Evolutionary conservation across 495 filamentous ascomycete genomes (phyloP).

Genomic region (Darksidea phi): DNA sequence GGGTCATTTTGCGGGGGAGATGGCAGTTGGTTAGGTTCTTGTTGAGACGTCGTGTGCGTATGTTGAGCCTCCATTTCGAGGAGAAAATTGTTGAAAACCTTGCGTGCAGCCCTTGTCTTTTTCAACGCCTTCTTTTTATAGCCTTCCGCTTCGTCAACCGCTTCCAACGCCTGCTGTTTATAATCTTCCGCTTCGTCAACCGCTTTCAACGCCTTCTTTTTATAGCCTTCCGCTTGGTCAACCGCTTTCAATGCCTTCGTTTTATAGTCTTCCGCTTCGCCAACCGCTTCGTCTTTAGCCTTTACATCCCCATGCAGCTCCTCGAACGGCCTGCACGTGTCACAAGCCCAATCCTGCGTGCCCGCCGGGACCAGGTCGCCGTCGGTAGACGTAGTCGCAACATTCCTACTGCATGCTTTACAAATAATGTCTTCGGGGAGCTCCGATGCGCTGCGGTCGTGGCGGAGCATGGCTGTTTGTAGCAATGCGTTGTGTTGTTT

Average conservation of each 20-base stretch:
- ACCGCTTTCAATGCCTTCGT: not conserved
- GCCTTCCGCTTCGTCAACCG: constrained; percentile 2
- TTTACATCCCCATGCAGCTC: constrained; percentile 1
- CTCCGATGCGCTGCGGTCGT: too few species aligned
- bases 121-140: not conserved
- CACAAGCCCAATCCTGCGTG: not conserved
- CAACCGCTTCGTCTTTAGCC: not conserved
- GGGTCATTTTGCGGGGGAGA: too few species aligned
- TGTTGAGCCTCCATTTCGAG: not conserved
- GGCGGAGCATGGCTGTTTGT: too few species aligned
- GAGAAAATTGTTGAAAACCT: constrained; percentile 7
- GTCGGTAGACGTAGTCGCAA: not conserved
- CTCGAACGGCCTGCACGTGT: constrained; percentile 7
- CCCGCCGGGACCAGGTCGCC: not conserved
- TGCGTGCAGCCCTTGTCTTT: not conserved
- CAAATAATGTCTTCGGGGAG: not conserved
- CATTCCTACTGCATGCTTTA: not conserved
- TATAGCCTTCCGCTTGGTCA: too few species aligned
- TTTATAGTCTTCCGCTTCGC: not conserved
- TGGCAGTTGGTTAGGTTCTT: not conserved
- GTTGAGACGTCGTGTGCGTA: not conserved
- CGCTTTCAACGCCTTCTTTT: not conserved
- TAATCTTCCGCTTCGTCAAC: constrained; percentile 2
- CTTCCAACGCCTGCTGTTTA: constrained; percentile 1
- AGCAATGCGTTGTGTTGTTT: not conserved